phyloP scores from a whole-genome alignment of 2,329 filamentous ascomycete species.

The Aspergillaceae sp. region DNA sequence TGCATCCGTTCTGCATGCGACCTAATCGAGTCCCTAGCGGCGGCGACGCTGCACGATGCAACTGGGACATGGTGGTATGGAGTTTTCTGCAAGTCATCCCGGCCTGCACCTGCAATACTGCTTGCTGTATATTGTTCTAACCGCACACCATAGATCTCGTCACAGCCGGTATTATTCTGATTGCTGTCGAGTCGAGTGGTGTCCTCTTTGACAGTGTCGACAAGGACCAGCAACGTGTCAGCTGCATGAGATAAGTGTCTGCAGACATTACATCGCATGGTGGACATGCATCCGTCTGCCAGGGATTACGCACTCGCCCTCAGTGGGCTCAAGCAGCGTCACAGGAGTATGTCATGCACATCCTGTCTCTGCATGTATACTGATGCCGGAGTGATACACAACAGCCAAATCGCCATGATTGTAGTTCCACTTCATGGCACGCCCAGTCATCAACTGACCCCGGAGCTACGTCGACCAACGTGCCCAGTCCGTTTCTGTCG shows the following conservation, averaged over 20 bases:
- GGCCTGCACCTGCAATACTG: too few species aligned
- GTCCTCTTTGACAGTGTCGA: background rate
- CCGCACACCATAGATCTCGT: background rate
- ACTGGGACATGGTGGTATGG: constrained; percentile 8
- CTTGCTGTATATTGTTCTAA: background rate
- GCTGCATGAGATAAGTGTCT: constrained; percentile 3
- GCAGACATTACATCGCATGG: constrained; percentile 3
- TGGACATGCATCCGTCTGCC: constrained; percentile 2
- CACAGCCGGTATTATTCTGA: constrained; percentile 1
- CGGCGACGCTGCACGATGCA: constrained; percentile 3
- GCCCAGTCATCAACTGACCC: background rate
- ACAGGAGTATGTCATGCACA: background rate
- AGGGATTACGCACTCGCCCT: constrained; percentile 4
- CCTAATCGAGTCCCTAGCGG: constrained; percentile 1
- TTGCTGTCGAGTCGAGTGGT: background rate
- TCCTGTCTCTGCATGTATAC: too few species aligned
- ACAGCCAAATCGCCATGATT: background rate
- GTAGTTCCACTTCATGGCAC: background rate
- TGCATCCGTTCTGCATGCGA: constrained; percentile 4
- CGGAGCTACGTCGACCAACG: background rate
- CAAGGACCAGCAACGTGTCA: background rate
- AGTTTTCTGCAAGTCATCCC: constrained; percentile 1
- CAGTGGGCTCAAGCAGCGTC: constrained; percentile 2
- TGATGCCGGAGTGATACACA: too few species aligned
- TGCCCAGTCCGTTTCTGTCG: background rate